phyloP scores from a whole-genome alignment of 2,329 filamentous ascomycete species.

The Pseudogymnoascus sp. region DNA sequence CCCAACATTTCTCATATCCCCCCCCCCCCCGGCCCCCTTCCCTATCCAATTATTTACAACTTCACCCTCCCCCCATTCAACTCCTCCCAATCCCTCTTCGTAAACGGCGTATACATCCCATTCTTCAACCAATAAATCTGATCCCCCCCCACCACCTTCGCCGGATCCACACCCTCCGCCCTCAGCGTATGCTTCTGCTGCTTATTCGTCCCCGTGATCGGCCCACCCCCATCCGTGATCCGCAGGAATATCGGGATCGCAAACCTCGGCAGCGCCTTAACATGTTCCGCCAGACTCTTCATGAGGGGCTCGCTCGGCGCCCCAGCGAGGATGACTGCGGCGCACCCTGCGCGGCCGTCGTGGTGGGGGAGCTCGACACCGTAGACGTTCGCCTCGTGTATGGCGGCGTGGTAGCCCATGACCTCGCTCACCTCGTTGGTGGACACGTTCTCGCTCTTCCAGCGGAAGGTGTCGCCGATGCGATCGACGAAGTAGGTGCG shows the following conservation, averaged over 20 bases:
- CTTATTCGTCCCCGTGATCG: conserved; percentile 79
- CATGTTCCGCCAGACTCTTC: conserved; percentile 53
- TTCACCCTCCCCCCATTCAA: conserved; percentile 62
- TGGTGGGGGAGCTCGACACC: conserved; percentile 72
- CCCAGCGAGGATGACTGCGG: conserved; percentile 55
- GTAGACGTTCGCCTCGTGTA: conserved; percentile 79
- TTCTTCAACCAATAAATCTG: conserved; percentile 51
- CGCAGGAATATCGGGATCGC: conserved; percentile 73
- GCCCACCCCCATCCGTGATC: conserved; percentile 45
- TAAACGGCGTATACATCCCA: conserved; percentile 61
- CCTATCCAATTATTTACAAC: conserved; percentile 46
- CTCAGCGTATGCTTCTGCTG: conserved; percentile 72
- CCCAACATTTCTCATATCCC: neutral
- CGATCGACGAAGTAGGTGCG: conserved; percentile 73
- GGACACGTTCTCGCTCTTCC: conserved; percentile 79
- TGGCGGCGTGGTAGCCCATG: conserved; percentile 55
- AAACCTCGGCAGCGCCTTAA: conserved; percentile 57
- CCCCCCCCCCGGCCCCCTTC: no score
- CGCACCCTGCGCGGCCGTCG: conserved; percentile 78
- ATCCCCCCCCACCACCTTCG: conserved; percentile 38
- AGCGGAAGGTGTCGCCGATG: conserved; percentile 69
- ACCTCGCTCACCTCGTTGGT: conserved; percentile 75
- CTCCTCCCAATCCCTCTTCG: conserved; percentile 57
- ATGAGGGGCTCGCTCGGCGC: conserved; percentile 41
- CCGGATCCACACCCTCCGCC: conserved; percentile 65